Conservation (phyloP, 164 flowering plant species). For the Cinnamomum micranthum region DNA sequence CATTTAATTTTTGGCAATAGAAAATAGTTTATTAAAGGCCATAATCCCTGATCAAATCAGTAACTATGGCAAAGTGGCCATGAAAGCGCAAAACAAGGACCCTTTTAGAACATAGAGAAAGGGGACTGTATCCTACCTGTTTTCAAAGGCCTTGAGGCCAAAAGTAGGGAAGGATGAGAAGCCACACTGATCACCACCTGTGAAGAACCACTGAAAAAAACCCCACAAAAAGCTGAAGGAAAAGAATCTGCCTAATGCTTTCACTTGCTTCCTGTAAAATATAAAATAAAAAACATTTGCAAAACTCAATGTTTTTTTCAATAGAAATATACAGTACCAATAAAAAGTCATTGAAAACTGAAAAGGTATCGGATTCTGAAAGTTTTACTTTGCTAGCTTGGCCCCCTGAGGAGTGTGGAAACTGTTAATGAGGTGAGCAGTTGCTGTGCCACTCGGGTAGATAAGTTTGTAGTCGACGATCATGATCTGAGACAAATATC, state of each 20-base stretch:
- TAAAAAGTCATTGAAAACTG: background rate
- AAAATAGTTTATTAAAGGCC: background rate
- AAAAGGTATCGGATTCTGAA: background rate
- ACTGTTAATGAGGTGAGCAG: slow-evolving; percentile 64
- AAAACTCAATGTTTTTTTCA: background rate
- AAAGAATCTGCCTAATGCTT: slow-evolving; percentile 21
- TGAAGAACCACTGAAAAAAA: slow-evolving; percentile 31
- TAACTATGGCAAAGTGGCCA: background rate
- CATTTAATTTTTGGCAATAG: background rate
- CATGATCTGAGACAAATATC: slow-evolving; percentile 45
- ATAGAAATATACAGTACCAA: background rate
- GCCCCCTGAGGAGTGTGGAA: slow-evolving; percentile 69
- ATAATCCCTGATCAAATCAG: background rate
- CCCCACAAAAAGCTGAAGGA: slow-evolving; percentile 26
- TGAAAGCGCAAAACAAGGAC: too few species aligned
- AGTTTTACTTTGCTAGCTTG: slow-evolving; percentile 45
- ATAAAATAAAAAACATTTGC: background rate
- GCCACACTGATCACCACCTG: slow-evolving; percentile 26
- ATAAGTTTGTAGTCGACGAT: slow-evolving; percentile 54
- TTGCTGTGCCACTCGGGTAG: slow-evolving; percentile 71
- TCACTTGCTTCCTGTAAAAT: slow-evolving; percentile 23
- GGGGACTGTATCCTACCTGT: slow-evolving; percentile 27
- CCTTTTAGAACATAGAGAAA: background rate
- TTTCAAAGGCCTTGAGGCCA: slow-evolving; percentile 29
- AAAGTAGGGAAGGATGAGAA: slow-evolving; percentile 23